Percentiles rank a stretch among this genome's conserved stretches.
Conservation (phyloP, 768 basidiomycete species). For the Fibroporia radiculosa region DNA sequence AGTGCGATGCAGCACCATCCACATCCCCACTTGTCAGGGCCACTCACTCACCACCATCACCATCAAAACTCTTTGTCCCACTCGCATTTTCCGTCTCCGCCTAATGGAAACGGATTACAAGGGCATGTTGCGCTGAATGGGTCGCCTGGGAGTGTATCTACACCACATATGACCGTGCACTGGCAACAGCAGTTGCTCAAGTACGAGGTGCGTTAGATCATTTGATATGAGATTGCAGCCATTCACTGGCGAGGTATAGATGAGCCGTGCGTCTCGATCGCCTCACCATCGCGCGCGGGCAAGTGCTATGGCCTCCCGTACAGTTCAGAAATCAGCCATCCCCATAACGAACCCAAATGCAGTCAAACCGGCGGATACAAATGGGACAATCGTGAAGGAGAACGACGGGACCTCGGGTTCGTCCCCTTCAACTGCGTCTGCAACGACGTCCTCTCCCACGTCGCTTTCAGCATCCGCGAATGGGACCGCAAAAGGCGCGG, state of each 20-base stretch:
- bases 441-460: background rate
- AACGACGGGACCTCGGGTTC: slow-evolving; percentile 8
- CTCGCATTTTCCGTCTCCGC: slow-evolving; percentile 64
- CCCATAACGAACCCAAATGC: slow-evolving; percentile 88
- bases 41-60: slow-evolving; percentile 51
- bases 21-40: slow-evolving; percentile 43
- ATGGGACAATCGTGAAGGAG: slow-evolving; percentile 18
- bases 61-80: slow-evolving; percentile 75
- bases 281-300: slow-evolving; percentile 93
- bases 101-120: slow-evolving; percentile 45
- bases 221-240: background rate
- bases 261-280: slow-evolving; percentile 76
- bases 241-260: too few relatives aligned
- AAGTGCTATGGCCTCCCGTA: slow-evolving; percentile 90
- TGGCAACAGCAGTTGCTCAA: slow-evolving; percentile 94
- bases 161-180: slow-evolving; percentile 68
- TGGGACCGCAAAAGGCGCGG: slow-evolving; percentile 28
- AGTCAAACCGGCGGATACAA: slow-evolving; percentile 40
- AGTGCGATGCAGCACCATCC: slow-evolving; percentile 53
- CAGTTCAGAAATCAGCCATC: slow-evolving; percentile 79
- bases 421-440: slow-evolving; percentile 11
- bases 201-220: slow-evolving; percentile 66
- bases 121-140: slow-evolving; percentile 28
- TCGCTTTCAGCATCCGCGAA: slow-evolving; percentile 15
- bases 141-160: slow-evolving; percentile 40